Evolutionary conservation across 2,329 filamentous ascomycete genomes (phyloP), one percentile per base, ranked within the genome.

Genomic region (Nemania serpens): DNA sequence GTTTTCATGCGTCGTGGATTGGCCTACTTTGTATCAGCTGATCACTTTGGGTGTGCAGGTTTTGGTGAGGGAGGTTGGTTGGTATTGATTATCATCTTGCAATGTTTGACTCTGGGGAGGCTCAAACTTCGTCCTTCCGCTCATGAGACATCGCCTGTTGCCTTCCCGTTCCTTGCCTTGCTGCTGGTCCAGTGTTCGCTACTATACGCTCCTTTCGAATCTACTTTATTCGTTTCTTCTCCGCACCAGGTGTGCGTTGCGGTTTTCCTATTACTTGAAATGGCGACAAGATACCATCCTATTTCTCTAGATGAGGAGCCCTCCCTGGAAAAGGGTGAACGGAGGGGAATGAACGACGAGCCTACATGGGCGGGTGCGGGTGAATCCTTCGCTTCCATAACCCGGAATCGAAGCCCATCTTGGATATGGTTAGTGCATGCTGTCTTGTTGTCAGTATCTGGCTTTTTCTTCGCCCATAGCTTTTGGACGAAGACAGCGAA

Each of bases 351-450:
- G 20, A 64, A 70, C n/a, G 69, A 73, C 45, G 70, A 66, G 58
- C 68, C 62, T 62, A 57, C 60, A 47, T 72, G 66, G 55, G 63
- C 55, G 50, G 60, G 43, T 22, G 59, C 51, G 17, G 59, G 37
- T 17, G 49, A 60, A 39, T 65, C 58, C 25, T 55, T 68, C 41
- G 58, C 58, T 29, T 57, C 64, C 22, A 61, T 61, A 13, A 20
- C 69, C 13, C 56, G 62, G 10, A 69, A 54, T 25, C 37, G 73
- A 25, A 68, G 68, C 25, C 67, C 72, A 33, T 63, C 77, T 63
- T 78, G 76, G 77, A 61, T 69, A 50, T 80, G 77, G 77, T 63
- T 79, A 20, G 73, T 66, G 9, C 78, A 80, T 59, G 74, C 71
- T 7, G 50, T 78, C 10, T 71, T 80, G 18, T 59, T 81, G 36